phyloP scores from a whole-genome alignment of 2,329 filamentous ascomycete species.

The Aspergillus oerlinghausenensis region DNA sequence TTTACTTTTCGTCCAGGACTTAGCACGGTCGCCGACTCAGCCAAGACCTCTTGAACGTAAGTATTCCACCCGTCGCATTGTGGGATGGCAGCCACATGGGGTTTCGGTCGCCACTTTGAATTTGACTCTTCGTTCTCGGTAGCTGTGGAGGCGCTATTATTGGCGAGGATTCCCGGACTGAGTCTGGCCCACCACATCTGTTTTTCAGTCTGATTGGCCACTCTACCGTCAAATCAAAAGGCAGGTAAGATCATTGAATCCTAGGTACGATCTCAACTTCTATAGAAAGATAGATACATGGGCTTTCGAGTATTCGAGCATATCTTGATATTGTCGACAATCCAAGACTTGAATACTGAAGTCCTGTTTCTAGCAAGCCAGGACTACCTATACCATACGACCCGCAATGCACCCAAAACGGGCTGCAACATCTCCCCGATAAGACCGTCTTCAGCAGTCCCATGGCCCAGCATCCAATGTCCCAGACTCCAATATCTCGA shows the following conservation, averaged over 20 bases:
- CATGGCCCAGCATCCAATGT: not conserved
- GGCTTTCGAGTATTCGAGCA: too few relatives aligned
- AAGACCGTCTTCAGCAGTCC: not conserved
- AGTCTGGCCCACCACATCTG: not conserved
- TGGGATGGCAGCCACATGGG: not conserved
- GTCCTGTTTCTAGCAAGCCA: too few relatives aligned
- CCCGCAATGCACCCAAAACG: too few relatives aligned
- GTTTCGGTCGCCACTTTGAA: not conserved
- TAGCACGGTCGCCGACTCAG: not conserved
- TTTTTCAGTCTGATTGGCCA: not conserved
- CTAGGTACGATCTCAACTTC: too few relatives aligned
- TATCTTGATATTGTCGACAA: too few relatives aligned
- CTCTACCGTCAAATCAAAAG: not conserved
- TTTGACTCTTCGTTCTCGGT: not conserved
- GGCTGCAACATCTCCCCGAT: not conserved
- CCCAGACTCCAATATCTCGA: not conserved
- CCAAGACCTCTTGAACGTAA: not conserved
- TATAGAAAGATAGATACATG: too few relatives aligned
- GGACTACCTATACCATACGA: too few relatives aligned
- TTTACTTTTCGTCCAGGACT: not conserved
- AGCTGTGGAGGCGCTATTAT: not conserved
- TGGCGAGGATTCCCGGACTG: not conserved
- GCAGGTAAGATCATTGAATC: too few relatives aligned
- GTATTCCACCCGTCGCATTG: not conserved
- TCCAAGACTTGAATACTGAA: too few relatives aligned